These are phyloP conservation scores for Cantharellus cinnabarinus DNA, from an alignment of 768 basidiomycete genomes.

Conservation along the genomic window DNA sequence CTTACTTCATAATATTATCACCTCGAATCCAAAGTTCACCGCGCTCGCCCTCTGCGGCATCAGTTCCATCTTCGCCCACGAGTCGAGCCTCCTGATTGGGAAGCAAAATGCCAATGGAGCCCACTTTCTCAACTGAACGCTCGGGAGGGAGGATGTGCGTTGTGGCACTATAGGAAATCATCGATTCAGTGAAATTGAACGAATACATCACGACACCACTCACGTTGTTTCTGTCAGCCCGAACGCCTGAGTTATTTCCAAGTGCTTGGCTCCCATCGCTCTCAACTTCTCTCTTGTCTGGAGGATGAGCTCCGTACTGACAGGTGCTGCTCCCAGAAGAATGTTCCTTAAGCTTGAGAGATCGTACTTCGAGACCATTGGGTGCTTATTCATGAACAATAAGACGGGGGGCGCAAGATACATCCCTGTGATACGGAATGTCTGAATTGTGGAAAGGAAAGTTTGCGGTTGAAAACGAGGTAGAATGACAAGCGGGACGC, in stretches of 20 bases:
- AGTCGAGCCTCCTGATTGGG: constrained; percentile 61
- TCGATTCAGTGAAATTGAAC: constrained; percentile 13
- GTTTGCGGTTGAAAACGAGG: constrained; percentile 46
- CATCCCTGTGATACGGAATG: constrained; percentile 33
- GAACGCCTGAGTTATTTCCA: background rate
- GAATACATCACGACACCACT: background rate
- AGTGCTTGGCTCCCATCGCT: background rate
- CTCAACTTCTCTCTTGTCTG: background rate
- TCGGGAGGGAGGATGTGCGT: background rate
- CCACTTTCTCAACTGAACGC: constrained; percentile 27
- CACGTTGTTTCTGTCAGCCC: background rate
- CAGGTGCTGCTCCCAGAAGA: constrained; percentile 62
- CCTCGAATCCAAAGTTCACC: constrained; percentile 64
- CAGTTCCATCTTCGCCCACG: constrained; percentile 40
- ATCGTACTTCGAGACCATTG: constrained; percentile 35
- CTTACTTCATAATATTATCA: constrained; percentile 51
- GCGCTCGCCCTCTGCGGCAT: constrained; percentile 30
- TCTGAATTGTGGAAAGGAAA: constrained; percentile 46
- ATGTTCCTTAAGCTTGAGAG: constrained; percentile 36
- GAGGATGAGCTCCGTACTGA: constrained; percentile 13
- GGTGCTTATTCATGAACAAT: constrained; percentile 49
- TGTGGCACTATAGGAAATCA: constrained; percentile 15
- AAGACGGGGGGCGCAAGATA: constrained; percentile 67
- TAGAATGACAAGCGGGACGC: constrained; percentile 15
- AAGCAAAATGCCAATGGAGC: constrained; percentile 44